A percentile compares a stretch with the other conserved stretches of the same genome.
These are phyloP conservation scores for Clonostachys rosea DNA, from an alignment of 2,329 filamentous ascomycete species.

Conservation along the genomic window DNA sequence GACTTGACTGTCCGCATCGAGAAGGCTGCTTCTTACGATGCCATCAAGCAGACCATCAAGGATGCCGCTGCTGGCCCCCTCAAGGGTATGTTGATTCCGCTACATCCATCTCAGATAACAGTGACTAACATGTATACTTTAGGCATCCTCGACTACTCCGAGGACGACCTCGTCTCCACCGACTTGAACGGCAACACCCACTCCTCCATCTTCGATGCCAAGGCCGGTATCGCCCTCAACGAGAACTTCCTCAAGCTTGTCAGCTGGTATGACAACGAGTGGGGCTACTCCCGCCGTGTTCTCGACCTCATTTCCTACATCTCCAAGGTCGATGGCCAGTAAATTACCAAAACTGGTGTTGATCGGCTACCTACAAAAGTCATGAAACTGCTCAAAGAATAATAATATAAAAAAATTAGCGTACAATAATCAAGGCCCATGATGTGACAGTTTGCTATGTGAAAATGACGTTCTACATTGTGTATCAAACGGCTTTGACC, in stretches of 20 bases:
- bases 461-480: too few species aligned
- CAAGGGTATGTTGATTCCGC: slow-evolving; percentile 61
- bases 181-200: slow-evolving; percentile 89
- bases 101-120: not conserved
- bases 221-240: slow-evolving; percentile 98
- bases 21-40: slow-evolving; percentile 82
- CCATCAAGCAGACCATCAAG: slow-evolving; percentile 93
- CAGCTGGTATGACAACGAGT: slow-evolving; percentile 99
- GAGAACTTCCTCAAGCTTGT: slow-evolving; percentile 98
- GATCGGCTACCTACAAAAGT: not conserved
- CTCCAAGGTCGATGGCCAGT: slow-evolving; percentile 68
- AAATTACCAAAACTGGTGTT: slow-evolving; percentile 14
- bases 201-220: slow-evolving; percentile 99
- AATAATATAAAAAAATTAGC: slow-evolving; percentile 6
- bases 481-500: too few species aligned
- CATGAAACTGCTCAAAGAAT: not conserved
- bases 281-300: slow-evolving; percentile 97
- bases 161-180: slow-evolving; percentile 92
- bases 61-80: slow-evolving; percentile 76
- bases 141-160: slow-evolving; percentile 91
- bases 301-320: slow-evolving; percentile 77
- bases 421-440: not conserved
- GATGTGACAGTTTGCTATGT: too few species aligned
- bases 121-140: slow-evolving; percentile 7
- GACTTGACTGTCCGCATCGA: slow-evolving; percentile 92